Percentiles rank a stretch among this genome's conserved stretches.
These are phyloP conservation scores for Bolboschoenus planiculmis DNA, from an alignment of 176 grass and related monocot genomes.

Conservation along the genomic window DNA sequence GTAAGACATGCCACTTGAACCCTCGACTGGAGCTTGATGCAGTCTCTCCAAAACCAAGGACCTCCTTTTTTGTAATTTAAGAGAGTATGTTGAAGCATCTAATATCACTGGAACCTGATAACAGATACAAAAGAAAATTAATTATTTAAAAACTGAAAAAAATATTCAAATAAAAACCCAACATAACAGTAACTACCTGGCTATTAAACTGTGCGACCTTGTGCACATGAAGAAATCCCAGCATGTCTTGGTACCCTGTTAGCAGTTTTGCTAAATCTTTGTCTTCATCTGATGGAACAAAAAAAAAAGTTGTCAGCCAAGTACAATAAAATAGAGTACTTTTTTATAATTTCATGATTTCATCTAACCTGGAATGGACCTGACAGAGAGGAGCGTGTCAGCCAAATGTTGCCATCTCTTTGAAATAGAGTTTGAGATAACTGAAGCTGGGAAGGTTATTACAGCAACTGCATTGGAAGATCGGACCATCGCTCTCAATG, in stretches of 20 bases:
- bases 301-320: slow-evolving; percentile 6
- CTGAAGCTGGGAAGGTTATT: slow-evolving; percentile 59
- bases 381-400: slow-evolving; percentile 81
- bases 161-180: background rate
- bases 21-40: slow-evolving; percentile 85
- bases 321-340: background rate
- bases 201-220: slow-evolving; percentile 79
- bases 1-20: slow-evolving; percentile 57
- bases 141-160: slow-evolving; percentile 6
- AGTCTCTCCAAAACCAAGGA: slow-evolving; percentile 71
- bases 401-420: slow-evolving; percentile 96
- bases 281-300: slow-evolving; percentile 68
- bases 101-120: slow-evolving; percentile 74
- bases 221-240: slow-evolving; percentile 87
- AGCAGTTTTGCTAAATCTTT: slow-evolving; percentile 77
- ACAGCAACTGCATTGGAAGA: slow-evolving; percentile 63
- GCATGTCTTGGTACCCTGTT: slow-evolving; percentile 86
- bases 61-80: slow-evolving; percentile 70
- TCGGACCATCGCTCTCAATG: slow-evolving; percentile 51
- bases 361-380: slow-evolving; percentile 64
- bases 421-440: slow-evolving; percentile 56
- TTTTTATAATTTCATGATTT: background rate
- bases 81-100: slow-evolving; percentile 69
- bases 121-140: background rate
- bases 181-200: slow-evolving; percentile 45